Evolutionary conservation across 306 rosid species (phyloP), one percentile per base, ranked within the genome.

Genomic region (Cucumis cinereus): DNA sequence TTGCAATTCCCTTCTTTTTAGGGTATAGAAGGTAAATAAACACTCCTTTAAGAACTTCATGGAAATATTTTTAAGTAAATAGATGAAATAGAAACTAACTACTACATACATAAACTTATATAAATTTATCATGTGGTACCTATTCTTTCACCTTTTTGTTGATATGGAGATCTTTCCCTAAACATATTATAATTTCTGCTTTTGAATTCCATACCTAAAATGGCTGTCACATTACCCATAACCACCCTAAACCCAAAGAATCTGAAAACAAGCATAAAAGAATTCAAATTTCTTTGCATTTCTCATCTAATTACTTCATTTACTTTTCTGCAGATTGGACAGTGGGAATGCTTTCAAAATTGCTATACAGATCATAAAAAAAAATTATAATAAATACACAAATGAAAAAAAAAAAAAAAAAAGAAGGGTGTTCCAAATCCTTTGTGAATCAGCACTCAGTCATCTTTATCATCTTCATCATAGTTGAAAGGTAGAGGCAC

Each of bases 401-500:
- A 7, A 28, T 0, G 7, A 0, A 16, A 15, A 26, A 26, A 1
- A 24, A 24, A 12, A 38, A 8, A 38, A 38, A 8, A 8, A 8
- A 38, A 38, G 1, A 40, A 40, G 8, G 35, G 40, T 57, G n/a
- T 26, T 59, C 10, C 1, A 59, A 59, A 24, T 61, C 43, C 49
- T 3, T 36, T 10, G 10, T 16, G 70, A 15, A 60, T 60, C 52
- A 36, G 6, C 28, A 20, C 11, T 68, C 50, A 68, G n/a, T 68
- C 74, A 43, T 68, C 74, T 68, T 68, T 68, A 10, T 68, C 55
- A 68, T 68, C 74, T 68, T 68, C 74, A 7, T 68, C 74, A n/a
- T 68, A 68, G 74, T 68, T 68, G 55, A 68, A 68, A 23, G 74
- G 74, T 7, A 68, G 13, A 43, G 74, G 74, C 50, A 68, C 74